Base-by-base conservation (phyloP, 1,284 basidiomycete genomes). In the Takashimella tepidaria region DNA sequence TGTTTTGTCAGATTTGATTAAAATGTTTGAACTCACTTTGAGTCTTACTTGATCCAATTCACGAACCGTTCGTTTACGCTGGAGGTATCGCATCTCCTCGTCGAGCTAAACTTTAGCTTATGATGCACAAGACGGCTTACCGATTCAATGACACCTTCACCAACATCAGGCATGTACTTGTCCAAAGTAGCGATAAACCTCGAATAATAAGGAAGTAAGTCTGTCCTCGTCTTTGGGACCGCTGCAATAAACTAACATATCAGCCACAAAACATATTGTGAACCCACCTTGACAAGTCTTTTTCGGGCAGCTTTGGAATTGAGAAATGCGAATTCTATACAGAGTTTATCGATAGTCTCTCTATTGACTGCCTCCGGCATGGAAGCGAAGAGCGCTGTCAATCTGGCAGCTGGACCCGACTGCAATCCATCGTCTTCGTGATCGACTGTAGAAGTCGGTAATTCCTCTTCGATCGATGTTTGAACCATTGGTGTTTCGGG, bases 251-350 rank as follows among this genome's bases (percentile, higher is more conserved):
- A 92, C 91, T 95, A 63, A 6, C 13, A 43, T 2, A 26, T 24
- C 6, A 3, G 51, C 24, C 10, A 1, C 8, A 4, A 21, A 2
- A 37, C 31, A 16, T n/a, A n/a, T 2, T 1, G n/a, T 4, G 31
- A 5, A 64, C 78, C 24, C 61, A 89, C 90, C 80, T 86, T 92
- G 62, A 91, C 81, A 23, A 98, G 80, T 48, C 93, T 80, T 68
- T 92, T 93, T 57, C 96, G 80, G 2, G 92, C 89, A 11, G 92
- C 91, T 73, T 98, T 98, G 43, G 90, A 93, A 70, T 98, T 98
- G 55, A 98, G 78, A 68, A 93, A 92, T 0, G 92, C 91, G 73
- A 99, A 98, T 61, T 98, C 95, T 37, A 97, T 84, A 0, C 93
- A 92, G 19, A 88, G 87, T 72, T 93, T 89, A 70, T 99, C 96